Percentiles rank a stretch among this genome's conserved stretches.
Evolutionary conservation across 352 stramenopile genomes (phyloP).

Genomic region (Nothophytophthora sp.): DNA sequence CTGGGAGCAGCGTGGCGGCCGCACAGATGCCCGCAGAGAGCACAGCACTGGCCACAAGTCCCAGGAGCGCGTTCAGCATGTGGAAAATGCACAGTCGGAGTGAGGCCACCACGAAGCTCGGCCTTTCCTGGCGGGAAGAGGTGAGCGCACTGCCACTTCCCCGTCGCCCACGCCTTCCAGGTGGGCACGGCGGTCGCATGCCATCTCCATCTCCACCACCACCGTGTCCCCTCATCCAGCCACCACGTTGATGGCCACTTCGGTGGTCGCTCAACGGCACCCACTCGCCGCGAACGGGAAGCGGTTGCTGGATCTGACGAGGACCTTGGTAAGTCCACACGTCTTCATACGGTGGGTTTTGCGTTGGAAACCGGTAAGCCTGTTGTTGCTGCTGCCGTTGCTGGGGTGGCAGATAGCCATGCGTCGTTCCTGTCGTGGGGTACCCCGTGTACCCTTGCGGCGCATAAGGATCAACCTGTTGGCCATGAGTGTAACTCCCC

Average conservation of each 20-base stretch:
- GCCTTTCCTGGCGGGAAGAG: not conserved
- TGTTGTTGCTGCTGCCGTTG: no score
- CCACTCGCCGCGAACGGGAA: conserved; percentile 12
- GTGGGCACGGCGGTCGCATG: no score
- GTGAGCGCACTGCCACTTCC: no score
- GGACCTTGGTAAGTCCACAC: conserved; percentile 7
- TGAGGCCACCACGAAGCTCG: conserved; percentile 29
- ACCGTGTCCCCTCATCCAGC: not conserved
- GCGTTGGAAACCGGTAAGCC: no score
- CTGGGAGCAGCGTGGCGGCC: conserved; percentile 46
- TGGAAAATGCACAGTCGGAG: conserved; percentile 59
- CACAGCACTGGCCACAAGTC: conserved; percentile 44
- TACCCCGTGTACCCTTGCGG: conserved; percentile 7
- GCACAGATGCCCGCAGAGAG: conserved; percentile 43
- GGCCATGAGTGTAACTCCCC: not conserved
- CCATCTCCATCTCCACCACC: no score
- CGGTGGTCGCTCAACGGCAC: conserved; percentile 3
- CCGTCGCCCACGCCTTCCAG: not conserved
- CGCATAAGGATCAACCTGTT: not conserved
- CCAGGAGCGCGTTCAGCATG: conserved; percentile 56
- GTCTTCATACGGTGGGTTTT: conserved; percentile 4
- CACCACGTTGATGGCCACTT: not conserved
- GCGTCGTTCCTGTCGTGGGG: no score
- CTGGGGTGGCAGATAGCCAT: not conserved
- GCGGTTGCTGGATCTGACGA: conserved; percentile 8